These are phyloP conservation scores for Citrus trifoliata DNA, from an alignment of 345 rosid species.

Conservation along the genomic window DNA sequence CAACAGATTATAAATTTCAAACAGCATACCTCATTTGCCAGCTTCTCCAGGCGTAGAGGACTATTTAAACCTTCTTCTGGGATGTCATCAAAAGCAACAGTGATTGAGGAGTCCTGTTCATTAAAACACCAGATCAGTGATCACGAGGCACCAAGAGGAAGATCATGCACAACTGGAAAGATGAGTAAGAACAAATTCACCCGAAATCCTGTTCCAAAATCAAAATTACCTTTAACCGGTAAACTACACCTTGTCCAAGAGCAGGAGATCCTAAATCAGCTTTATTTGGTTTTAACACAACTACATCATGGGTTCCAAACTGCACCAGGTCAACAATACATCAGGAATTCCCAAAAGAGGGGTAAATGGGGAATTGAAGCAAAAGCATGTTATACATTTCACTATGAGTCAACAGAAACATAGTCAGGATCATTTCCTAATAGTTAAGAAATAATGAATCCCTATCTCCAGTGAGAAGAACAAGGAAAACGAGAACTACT, in stretches of 20 bases:
- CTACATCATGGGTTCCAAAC: slow-evolving; percentile 93
- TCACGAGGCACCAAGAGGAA: slow-evolving; percentile 2
- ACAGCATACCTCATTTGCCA: slow-evolving; percentile 79
- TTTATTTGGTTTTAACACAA: slow-evolving; percentile 78
- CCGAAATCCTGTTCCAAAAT: neutral
- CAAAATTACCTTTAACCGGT: slow-evolving; percentile 61
- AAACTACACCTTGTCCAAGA: slow-evolving; percentile 95
- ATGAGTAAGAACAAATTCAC: neutral
- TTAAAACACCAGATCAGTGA: neutral
- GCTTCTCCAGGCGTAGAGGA: slow-evolving; percentile 78
- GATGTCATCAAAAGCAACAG: slow-evolving; percentile 81
- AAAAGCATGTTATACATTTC: neutral
- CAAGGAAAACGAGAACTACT: neutral
- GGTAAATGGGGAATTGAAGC: neutral
- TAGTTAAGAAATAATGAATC: neutral
- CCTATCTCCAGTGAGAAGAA: neutral
- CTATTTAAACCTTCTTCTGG: slow-evolving; percentile 87
- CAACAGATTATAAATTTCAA: neutral
- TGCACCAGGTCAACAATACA: slow-evolving; percentile 23
- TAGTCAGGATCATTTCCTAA: neutral
- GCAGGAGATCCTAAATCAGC: slow-evolving; percentile 82
- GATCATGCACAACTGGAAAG: slow-evolving; percentile 4
- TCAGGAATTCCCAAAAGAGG: neutral
- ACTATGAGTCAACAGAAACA: neutral
- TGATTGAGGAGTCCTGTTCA: slow-evolving; percentile 75